phyloP scores from a whole-genome alignment of 2,329 filamentous ascomycete species.

The Penicillium fuscoglaucum region DNA sequence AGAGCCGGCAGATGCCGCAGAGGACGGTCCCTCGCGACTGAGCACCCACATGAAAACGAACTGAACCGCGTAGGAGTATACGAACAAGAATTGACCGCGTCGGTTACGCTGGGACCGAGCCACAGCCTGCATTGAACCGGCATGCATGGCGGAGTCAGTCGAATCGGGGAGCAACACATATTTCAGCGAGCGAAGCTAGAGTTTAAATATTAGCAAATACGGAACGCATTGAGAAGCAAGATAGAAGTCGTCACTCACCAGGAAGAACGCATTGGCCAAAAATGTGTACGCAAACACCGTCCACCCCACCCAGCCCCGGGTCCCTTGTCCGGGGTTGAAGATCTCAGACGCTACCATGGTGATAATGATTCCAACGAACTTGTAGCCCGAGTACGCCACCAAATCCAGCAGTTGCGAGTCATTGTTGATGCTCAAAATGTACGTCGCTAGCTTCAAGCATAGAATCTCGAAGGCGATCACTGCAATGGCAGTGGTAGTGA shows the following conservation, averaged over 20 bases:
- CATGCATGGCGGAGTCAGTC: slow-evolving; percentile 62
- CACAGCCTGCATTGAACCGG: slow-evolving; percentile 65
- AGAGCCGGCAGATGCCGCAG: slow-evolving; percentile 23
- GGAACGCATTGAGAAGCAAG: not conserved
- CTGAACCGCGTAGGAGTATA: slow-evolving; percentile 93
- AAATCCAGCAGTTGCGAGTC: slow-evolving; percentile 91
- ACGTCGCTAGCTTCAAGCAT: slow-evolving; percentile 88
- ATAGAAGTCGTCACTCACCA: slow-evolving; percentile 59
- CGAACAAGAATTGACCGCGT: slow-evolving; percentile 86
- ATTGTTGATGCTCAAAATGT: slow-evolving; percentile 89
- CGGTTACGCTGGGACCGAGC: slow-evolving; percentile 83
- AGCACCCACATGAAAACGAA: slow-evolving; percentile 91
- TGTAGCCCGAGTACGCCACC: slow-evolving; percentile 96
- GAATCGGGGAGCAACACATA: slow-evolving; percentile 93
- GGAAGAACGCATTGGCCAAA: slow-evolving; percentile 88
- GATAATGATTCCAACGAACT: slow-evolving; percentile 94
- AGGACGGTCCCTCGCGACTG: slow-evolving; percentile 53
- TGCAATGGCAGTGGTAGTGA: slow-evolving; percentile 77
- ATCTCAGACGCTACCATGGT: slow-evolving; percentile 80
- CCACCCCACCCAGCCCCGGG: slow-evolving; percentile 88
- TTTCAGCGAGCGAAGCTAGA: slow-evolving; percentile 84
- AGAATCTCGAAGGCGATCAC: slow-evolving; percentile 86
- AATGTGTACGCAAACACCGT: slow-evolving; percentile 87
- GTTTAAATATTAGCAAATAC: not conserved
- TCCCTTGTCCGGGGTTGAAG: slow-evolving; percentile 74